Evolutionary conservation across 1,139 yeast species (phyloP).

Genomic region (Debaryomyces sp.): DNA sequence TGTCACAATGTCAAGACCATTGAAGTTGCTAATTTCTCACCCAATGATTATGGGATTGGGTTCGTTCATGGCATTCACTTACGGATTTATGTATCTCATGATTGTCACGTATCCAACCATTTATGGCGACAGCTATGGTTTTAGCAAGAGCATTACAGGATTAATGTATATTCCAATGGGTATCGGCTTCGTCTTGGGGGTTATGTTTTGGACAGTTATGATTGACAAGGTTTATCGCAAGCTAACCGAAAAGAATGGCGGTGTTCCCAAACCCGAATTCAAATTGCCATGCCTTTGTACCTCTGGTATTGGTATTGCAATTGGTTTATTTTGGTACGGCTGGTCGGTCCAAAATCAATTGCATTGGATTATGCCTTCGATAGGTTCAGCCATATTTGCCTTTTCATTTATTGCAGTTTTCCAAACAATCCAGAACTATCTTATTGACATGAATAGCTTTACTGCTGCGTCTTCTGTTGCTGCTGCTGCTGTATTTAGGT

Average conservation of each 20-base stretch:
- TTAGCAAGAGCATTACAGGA: slow-evolving; percentile 36
- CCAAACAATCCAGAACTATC: slow-evolving; percentile 45
- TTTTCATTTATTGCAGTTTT: slow-evolving; percentile 49
- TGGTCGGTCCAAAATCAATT: slow-evolving; percentile 46
- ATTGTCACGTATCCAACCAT: slow-evolving; percentile 47
- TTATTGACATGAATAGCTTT: slow-evolving; percentile 48
- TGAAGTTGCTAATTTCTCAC: slow-evolving; percentile 43
- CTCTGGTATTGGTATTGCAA: slow-evolving; percentile 39
- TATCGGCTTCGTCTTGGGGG: slow-evolving; percentile 44
- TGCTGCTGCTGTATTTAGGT: slow-evolving; percentile 50
- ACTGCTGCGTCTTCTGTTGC: slow-evolving; percentile 50
- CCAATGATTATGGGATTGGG: slow-evolving; percentile 51
- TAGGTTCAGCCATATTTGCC: slow-evolving; percentile 47
- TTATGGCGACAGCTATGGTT: slow-evolving; percentile 37
- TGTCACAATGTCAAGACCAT: slow-evolving; percentile 41
- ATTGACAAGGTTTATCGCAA: slow-evolving; percentile 34
- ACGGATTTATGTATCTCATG: slow-evolving; percentile 51
- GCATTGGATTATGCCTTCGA: slow-evolving; percentile 52
- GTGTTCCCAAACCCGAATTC: slow-evolving; percentile 45
- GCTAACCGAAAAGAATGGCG: slow-evolving; percentile 34
- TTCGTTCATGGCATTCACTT: slow-evolving; percentile 48
- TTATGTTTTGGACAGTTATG: slow-evolving; percentile 39
- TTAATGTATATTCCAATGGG: slow-evolving; percentile 52
- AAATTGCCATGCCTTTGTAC: slow-evolving; percentile 45
- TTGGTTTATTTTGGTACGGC: slow-evolving; percentile 50